phyloP scores from a whole-genome alignment of 2,329 filamentous ascomycete genomes.

The Claviceps monticola region DNA sequence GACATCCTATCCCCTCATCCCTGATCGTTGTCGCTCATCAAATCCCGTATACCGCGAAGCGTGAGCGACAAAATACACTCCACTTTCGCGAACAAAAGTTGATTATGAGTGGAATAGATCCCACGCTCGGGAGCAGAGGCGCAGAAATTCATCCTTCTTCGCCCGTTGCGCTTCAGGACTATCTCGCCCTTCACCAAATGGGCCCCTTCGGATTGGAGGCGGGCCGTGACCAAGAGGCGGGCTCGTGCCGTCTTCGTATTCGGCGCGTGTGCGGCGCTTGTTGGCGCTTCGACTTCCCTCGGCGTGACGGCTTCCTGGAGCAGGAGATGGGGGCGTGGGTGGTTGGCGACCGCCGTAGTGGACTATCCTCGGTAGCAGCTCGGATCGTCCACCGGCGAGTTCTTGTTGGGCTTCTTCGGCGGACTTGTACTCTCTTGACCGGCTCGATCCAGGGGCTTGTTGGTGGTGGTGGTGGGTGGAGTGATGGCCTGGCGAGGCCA shows the following conservation, averaged over 20 bases:
- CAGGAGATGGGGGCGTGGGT: slow-evolving; percentile 75
- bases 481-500: slow-evolving; percentile 67
- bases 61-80: not conserved
- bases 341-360: slow-evolving; percentile 93
- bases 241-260: slow-evolving; percentile 87
- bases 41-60: not conserved
- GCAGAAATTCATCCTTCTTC: slow-evolving; percentile 89
- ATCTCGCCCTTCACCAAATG: slow-evolving; percentile 70
- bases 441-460: slow-evolving; percentile 41
- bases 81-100: too few species aligned
- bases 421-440: slow-evolving; percentile 79
- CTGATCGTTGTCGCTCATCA: too few species aligned
- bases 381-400: slow-evolving; percentile 78
- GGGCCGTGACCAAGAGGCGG: slow-evolving; percentile 71
- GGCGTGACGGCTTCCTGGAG: slow-evolving; percentile 34
- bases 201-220: slow-evolving; percentile 44
- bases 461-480: slow-evolving; percentile 24
- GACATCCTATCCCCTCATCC: too few species aligned
- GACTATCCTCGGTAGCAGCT: slow-evolving; percentile 82
- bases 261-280: slow-evolving; percentile 67
- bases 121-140: slow-evolving; percentile 80
- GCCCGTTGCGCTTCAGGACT: slow-evolving; percentile 68
- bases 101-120: slow-evolving; percentile 85
- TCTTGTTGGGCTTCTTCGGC: slow-evolving; percentile 92
- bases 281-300: slow-evolving; percentile 44